These are phyloP conservation scores for Suhomyces bolitotheri DNA, from an alignment of 1,139 yeast genomes.

Conservation along the genomic window DNA sequence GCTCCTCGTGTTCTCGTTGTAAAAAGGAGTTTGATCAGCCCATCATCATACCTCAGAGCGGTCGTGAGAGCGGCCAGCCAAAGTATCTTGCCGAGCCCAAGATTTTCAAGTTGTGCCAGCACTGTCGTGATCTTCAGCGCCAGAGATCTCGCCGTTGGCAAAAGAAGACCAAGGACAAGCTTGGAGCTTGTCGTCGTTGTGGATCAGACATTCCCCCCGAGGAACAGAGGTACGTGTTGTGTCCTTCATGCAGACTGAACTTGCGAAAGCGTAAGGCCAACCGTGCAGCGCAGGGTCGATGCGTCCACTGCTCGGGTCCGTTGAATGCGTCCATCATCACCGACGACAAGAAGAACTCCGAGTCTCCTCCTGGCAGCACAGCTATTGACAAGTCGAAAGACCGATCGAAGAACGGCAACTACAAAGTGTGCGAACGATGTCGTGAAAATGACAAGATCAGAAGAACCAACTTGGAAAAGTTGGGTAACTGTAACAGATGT, in stretches of 20 bases:
- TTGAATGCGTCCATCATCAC: slow-evolving; percentile 46
- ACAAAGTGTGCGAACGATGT: slow-evolving; percentile 64
- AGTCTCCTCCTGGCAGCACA: slow-evolving; percentile 6
- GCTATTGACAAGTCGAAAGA: slow-evolving; percentile 14
- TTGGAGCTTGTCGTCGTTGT: slow-evolving; percentile 66
- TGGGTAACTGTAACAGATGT: slow-evolving; percentile 65
- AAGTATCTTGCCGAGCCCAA: slow-evolving; percentile 46
- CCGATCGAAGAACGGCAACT: slow-evolving; percentile 34
- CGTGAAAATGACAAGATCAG: slow-evolving; percentile 61
- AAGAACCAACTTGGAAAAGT: slow-evolving; percentile 53
- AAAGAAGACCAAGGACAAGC: slow-evolving; percentile 55
- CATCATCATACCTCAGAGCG: slow-evolving; percentile 38
- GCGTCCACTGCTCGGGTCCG: slow-evolving; percentile 69
- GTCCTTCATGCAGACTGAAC: slow-evolving; percentile 58
- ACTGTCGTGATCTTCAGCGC: slow-evolving; percentile 63
- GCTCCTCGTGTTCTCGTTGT: slow-evolving; percentile 52
- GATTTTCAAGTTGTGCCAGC: slow-evolving; percentile 57
- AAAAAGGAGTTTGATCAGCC: slow-evolving; percentile 57
- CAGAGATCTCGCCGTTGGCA: slow-evolving; percentile 68
- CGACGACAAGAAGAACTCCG: slow-evolving; percentile 19
- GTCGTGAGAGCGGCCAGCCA: slow-evolving; percentile 17
- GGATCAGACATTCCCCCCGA: slow-evolving; percentile 55
- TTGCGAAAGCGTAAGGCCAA: slow-evolving; percentile 56
- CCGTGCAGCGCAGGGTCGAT: slow-evolving; percentile 61
- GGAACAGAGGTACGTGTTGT: slow-evolving; percentile 53